Evolutionary conservation across 2,329 filamentous ascomycete species (phyloP).

Genomic region (Zelopaecilomyces penicillatus): DNA sequence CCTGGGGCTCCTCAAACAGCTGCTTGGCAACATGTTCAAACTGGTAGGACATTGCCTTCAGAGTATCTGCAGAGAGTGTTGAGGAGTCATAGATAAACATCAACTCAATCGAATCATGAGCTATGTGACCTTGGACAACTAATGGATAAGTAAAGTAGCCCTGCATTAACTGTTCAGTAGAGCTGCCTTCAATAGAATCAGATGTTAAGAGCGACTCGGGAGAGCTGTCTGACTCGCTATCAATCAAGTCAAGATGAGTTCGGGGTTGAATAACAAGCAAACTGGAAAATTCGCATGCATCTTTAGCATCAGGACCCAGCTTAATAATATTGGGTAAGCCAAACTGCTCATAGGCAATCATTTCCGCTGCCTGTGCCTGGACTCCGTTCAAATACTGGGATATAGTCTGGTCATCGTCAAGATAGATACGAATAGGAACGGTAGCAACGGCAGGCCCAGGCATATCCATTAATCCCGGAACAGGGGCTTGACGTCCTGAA

Average conservation of each 20-base stretch:
- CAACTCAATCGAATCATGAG: slow-evolving; percentile 1
- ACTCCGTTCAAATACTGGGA: background rate
- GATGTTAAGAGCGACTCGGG: background rate
- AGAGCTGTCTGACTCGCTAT: background rate
- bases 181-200: background rate
- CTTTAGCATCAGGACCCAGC: background rate
- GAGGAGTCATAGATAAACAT: slow-evolving; percentile 7
- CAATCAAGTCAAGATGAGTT: slow-evolving; percentile 1
- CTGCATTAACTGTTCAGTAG: background rate
- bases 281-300: slow-evolving; percentile 1
- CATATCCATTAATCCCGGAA: background rate
- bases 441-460: background rate
- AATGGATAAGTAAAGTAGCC: slow-evolving; percentile 13
- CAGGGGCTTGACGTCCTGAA: slow-evolving; percentile 7
- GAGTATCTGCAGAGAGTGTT: slow-evolving; percentile 1
- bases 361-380: background rate
- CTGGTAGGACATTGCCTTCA: slow-evolving; percentile 9
- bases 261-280: slow-evolving; percentile 2
- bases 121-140: slow-evolving; percentile 9
- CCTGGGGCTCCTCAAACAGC: slow-evolving; percentile 4
- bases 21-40: slow-evolving; percentile 10
- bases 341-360: background rate
- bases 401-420: background rate
- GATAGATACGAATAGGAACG: background rate
- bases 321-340: background rate